Evolutionary conservation across 148 eudicot species (phyloP).

Genomic region (Linanthus parryae): DNA sequence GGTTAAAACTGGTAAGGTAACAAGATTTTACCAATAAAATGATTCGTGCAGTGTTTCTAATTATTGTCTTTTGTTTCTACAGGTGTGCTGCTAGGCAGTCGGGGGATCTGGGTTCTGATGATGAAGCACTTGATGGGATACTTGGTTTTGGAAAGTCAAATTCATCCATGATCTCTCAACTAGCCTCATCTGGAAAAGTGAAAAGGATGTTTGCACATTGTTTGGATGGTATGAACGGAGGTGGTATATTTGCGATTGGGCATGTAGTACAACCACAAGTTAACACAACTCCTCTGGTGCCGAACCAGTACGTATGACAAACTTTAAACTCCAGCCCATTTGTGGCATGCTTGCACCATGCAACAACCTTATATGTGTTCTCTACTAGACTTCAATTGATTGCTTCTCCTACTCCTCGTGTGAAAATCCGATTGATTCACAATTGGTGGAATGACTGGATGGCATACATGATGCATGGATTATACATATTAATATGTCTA

Average conservation of each 20-base stretch:
- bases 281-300: conserved; percentile 67
- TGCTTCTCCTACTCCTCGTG: no score
- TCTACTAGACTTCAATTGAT: no score
- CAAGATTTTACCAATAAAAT: no score
- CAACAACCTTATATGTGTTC: no score
- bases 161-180: conserved; percentile 76
- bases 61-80: conserved; percentile 11
- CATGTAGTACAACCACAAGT: conserved; percentile 87
- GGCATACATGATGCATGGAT: no score
- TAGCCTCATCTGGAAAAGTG: conserved; percentile 78
- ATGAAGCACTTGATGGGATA: conserved; percentile 83
- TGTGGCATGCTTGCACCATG: no score
- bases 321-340: no score
- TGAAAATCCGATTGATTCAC: no score
- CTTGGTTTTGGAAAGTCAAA: conserved; percentile 91
- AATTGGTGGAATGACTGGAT: no score
- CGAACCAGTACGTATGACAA: conserved; percentile 76
- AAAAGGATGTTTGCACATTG: conserved; percentile 95
- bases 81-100: conserved; percentile 87
- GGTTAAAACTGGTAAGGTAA: no score
- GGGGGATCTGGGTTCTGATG: conserved; percentile 52
- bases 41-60: neutral
- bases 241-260: conserved; percentile 96
- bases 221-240: conserved; percentile 87
- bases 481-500: no score